Conservation (phyloP, 2,329 filamentous ascomycete species). For the Diatrype stigma region DNA sequence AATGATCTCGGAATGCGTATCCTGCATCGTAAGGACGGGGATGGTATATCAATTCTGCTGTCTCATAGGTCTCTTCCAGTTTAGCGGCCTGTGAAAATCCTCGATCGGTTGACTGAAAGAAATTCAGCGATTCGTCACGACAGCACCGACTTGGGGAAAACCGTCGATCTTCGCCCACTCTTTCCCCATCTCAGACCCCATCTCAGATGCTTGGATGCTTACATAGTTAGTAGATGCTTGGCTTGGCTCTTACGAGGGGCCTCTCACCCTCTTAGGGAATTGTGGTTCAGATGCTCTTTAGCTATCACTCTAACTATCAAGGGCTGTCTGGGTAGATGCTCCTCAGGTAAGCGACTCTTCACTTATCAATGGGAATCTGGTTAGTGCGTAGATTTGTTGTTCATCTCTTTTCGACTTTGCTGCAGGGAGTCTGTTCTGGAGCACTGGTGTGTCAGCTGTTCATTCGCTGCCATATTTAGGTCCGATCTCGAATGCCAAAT, state of each 20-base stretch:
- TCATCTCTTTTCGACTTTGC: conserved; percentile 14
- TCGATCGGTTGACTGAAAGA: background rate
- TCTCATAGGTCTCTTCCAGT: background rate
- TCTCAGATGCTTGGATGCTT: too few species aligned
- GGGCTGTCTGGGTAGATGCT: too few species aligned
- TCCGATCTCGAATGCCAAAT: conserved; percentile 25
- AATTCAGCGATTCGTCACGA: background rate
- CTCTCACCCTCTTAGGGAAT: background rate
- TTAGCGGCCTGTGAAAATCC: background rate
- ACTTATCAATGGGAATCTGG: background rate
- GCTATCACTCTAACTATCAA: background rate
- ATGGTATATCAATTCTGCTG: background rate
- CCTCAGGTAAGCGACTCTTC: background rate
- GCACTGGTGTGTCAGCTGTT: conserved; percentile 26
- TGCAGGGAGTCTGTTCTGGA: conserved; percentile 26
- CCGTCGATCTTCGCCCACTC: background rate
- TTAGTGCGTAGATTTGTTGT: background rate
- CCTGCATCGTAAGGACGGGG: background rate
- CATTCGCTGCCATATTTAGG: conserved; percentile 26
- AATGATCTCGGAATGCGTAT: background rate
- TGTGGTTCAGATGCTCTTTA: background rate
- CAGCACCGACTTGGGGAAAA: background rate
- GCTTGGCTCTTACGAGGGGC: background rate
- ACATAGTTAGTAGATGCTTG: too few species aligned
- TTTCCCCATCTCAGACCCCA: background rate